phyloP scores from a whole-genome alignment of 2,329 filamentous ascomycete genomes.

The Pyrenophora seminiperda region DNA sequence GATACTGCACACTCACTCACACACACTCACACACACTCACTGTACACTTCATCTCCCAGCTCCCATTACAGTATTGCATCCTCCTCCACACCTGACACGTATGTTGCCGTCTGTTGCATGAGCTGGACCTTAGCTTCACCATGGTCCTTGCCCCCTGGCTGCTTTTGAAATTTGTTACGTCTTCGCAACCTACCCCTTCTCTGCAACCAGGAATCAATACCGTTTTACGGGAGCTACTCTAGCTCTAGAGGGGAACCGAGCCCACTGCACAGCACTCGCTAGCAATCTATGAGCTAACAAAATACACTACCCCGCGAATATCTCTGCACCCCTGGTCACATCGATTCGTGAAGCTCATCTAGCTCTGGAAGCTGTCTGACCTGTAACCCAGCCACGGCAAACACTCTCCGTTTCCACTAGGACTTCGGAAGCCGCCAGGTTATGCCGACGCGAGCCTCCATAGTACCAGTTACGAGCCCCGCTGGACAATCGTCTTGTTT shows the following conservation, averaged over 20 bases:
- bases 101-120: constrained; percentile 26
- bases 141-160: constrained; percentile 24
- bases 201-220: constrained; percentile 25
- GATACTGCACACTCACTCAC: too few species aligned
- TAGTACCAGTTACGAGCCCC: constrained; percentile 29
- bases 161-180: constrained; percentile 46
- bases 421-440: constrained; percentile 20
- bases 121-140: constrained; percentile 23
- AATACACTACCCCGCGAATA: constrained; percentile 44
- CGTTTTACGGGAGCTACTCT: constrained; percentile 39
- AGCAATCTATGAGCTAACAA: constrained; percentile 34
- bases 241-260: constrained; percentile 33
- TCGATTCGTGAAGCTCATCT: constrained; percentile 13
- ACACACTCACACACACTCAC: too few species aligned
- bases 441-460: constrained; percentile 24
- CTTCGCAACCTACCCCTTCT: constrained; percentile 43
- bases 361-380: constrained; percentile 18
- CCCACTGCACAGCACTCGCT: constrained; percentile 11
- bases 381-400: constrained; percentile 9
- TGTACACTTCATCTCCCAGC: constrained; percentile 23
- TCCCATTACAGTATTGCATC: constrained; percentile 18
- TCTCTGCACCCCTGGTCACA: constrained; percentile 24
- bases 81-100: constrained; percentile 24
- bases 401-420: constrained; percentile 19
- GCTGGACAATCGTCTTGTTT: constrained; percentile 17